phyloP scores from a whole-genome alignment of 2,329 filamentous ascomycete genomes.

The Talaromyces atroroseus region DNA sequence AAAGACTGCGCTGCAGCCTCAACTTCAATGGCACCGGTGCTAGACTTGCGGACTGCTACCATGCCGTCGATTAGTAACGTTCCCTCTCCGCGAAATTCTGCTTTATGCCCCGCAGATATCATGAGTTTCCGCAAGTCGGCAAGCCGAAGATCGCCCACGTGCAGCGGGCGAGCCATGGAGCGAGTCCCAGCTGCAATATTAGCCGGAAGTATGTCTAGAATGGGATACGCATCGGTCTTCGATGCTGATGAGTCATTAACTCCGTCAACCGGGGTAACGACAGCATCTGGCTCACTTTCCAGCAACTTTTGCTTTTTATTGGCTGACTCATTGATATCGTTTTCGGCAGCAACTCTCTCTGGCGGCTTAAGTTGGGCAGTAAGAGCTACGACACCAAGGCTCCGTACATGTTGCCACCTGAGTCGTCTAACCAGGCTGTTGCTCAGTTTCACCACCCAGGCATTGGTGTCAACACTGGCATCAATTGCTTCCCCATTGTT shows the following conservation, averaged over 20 bases:
- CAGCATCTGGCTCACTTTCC: slow-evolving; percentile 40
- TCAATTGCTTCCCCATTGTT: slow-evolving; percentile 67
- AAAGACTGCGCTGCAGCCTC: slow-evolving; percentile 64
- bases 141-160: slow-evolving; percentile 86
- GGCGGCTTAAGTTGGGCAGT: slow-evolving; percentile 64
- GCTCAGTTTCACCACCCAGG: slow-evolving; percentile 89
- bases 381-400: slow-evolving; percentile 85
- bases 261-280: slow-evolving; percentile 19
- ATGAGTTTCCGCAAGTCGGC: slow-evolving; percentile 82
- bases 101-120: slow-evolving; percentile 73
- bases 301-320: slow-evolving; percentile 50
- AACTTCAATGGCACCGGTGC: slow-evolving; percentile 79
- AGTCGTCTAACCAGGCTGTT: slow-evolving; percentile 78
- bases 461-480: slow-evolving; percentile 94
- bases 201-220: slow-evolving; percentile 56
- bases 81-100: slow-evolving; percentile 90
- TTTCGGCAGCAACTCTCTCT: slow-evolving; percentile 27
- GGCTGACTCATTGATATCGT: slow-evolving; percentile 32
- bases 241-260: slow-evolving; percentile 20
- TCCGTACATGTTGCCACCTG: slow-evolving; percentile 91
- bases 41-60: slow-evolving; percentile 83
- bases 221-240: slow-evolving; percentile 37
- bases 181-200: slow-evolving; percentile 66
- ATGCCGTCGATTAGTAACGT: slow-evolving; percentile 82
- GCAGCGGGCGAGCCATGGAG: slow-evolving; percentile 76